A percentile compares a stretch with the other conserved stretches of the same genome.
Evolutionary conservation across 1,284 basidiomycete genomes (phyloP).

Genomic region (Xerocomus cyaneibrunnescens): DNA sequence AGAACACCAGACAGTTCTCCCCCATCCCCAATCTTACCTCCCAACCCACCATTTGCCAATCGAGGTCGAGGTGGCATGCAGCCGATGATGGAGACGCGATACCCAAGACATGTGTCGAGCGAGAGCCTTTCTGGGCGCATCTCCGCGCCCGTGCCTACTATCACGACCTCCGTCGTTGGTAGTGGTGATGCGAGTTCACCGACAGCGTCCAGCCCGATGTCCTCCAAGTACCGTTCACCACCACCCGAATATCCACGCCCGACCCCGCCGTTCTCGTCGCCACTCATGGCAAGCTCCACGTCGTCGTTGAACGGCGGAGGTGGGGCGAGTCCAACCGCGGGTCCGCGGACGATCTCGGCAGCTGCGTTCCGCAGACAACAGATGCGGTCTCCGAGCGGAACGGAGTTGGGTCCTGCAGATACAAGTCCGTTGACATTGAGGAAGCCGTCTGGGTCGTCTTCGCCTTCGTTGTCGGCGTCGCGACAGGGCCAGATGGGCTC

Average conservation of each 20-base stretch:
- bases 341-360: slow-evolving; percentile 62
- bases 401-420: slow-evolving; percentile 35
- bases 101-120: slow-evolving; percentile 5
- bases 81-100: slow-evolving; percentile 10
- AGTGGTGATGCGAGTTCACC: slow-evolving; percentile 1
- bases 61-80: slow-evolving; percentile 4
- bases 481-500: background rate
- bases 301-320: slow-evolving; percentile 33
- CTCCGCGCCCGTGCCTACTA: slow-evolving; percentile 1
- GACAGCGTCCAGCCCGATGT: slow-evolving; percentile 2
- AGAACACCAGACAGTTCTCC: slow-evolving; percentile 13
- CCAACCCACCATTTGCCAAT: slow-evolving; percentile 32
- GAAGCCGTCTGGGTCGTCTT: slow-evolving; percentile 23
- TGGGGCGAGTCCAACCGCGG: slow-evolving; percentile 10
- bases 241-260: slow-evolving; percentile 39
- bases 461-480: background rate
- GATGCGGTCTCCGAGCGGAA: slow-evolving; percentile 35
- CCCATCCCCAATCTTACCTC: slow-evolving; percentile 33
- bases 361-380: slow-evolving; percentile 68
- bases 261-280: slow-evolving; percentile 32
- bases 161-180: background rate
- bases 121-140: slow-evolving; percentile 19
- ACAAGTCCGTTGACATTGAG: slow-evolving; percentile 49
- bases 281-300: slow-evolving; percentile 34
- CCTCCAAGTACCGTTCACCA: slow-evolving; percentile 39